Conservation (phyloP, 306 rosid genomes). For the Trifolium repens region DNA sequence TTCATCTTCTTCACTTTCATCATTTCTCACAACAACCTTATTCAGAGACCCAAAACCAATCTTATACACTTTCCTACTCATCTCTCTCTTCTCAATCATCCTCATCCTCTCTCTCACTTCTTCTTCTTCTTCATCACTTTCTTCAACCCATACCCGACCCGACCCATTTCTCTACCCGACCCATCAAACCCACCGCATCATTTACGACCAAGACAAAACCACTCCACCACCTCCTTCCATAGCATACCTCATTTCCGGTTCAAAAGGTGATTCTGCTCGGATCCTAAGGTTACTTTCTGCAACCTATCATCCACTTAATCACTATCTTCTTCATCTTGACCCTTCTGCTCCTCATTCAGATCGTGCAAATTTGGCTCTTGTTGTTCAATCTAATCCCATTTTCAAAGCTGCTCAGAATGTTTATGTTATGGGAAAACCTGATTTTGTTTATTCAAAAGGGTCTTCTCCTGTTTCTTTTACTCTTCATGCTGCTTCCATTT, state of each 20-base stretch:
- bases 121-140: slow-evolving; percentile 26
- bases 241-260: slow-evolving; percentile 80
- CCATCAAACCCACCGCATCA: slow-evolving; percentile 53
- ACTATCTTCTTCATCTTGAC: slow-evolving; percentile 86
- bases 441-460: slow-evolving; percentile 68
- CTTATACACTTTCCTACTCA: slow-evolving; percentile 51
- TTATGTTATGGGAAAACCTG: slow-evolving; percentile 79
- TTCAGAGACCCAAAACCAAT: slow-evolving; percentile 62
- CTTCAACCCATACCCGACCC: slow-evolving; percentile 46
- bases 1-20: slow-evolving; percentile 26
- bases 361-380: slow-evolving; percentile 66
- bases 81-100: slow-evolving; percentile 58
- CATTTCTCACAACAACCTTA: neutral
- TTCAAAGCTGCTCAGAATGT: slow-evolving; percentile 88
- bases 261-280: slow-evolving; percentile 61
- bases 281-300: slow-evolving; percentile 67
- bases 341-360: slow-evolving; percentile 66
- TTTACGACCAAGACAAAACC: slow-evolving; percentile 45
- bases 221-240: slow-evolving; percentile 66
- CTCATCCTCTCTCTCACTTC: slow-evolving; percentile 43
- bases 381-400: slow-evolving; percentile 61
- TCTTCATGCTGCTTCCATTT: slow-evolving; percentile 84
- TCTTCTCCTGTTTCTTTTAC: slow-evolving; percentile 69
- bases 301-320: slow-evolving; percentile 73
- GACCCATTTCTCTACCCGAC: slow-evolving; percentile 76